Base-by-base conservation (phyloP, 441 rosid species). In the Pelargonium citronellum region DNA sequence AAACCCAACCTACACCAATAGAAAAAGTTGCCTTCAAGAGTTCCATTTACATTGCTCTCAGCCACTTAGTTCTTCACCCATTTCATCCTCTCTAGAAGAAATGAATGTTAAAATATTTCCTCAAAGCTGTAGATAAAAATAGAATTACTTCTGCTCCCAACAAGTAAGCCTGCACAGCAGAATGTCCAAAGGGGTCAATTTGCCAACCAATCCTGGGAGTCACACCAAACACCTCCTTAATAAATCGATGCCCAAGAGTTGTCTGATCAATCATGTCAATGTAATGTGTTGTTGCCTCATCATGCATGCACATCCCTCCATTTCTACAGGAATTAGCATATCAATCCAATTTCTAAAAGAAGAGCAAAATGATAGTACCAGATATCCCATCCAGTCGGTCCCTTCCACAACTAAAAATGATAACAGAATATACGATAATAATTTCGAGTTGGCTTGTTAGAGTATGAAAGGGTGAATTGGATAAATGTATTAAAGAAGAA, bases 271-370 rank as follows among this genome's bases (percentile, higher is more conserved):
- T 91, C 98, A 95, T 95, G 79, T 95, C 99, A 77, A 95, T 89
- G 80, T 91, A 95, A 79, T 95, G 98, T 3, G 95, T 82, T 68
- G 79, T 87, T 16, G 99, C 99, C 81, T 95, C 99, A 79, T 95
- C 99, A 71, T 95, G 99, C 99, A 95, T 95, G 78, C 97, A 89
- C 92, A 89, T 88, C n/a, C 99, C 99, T 22, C 99, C 98, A 77
- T 95, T 95, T 88, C 98, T 95, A 78, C 63, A 73, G 20, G 60
- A 53, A 53, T 5, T 53, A 53, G 19, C 60, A 53, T 53, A 22
- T 51, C 17, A 53, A 53, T n/a, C 60, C 19, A 64, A 58, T 16
- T 30, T 12, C 37, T 12, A n/a, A 24, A 13, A 30, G 15, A 24
- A 27, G 37, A 24, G 5, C 5, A 5, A 53, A 53, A 53, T 16